These are phyloP conservation scores for Solanum sparsipilum DNA, from an alignment of 257 asterid species.

Conservation along the genomic window DNA sequence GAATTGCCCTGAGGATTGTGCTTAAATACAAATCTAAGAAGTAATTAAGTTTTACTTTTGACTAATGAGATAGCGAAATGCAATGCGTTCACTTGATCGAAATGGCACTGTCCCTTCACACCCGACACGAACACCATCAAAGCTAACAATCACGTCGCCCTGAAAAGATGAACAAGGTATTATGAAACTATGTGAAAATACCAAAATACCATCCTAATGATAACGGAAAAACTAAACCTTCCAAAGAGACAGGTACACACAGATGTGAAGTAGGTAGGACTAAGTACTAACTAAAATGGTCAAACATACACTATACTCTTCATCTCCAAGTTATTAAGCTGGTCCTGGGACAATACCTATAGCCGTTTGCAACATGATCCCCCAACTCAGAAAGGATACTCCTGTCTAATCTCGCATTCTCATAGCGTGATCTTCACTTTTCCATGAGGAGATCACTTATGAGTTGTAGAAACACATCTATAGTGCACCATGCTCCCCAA, in stretches of 20 bases:
- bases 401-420: background rate
- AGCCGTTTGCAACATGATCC: background rate
- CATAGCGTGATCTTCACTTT: background rate
- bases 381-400: background rate
- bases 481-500: background rate
- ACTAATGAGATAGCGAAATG: slow-evolving; percentile 90
- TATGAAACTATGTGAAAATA: background rate
- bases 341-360: background rate
- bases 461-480: background rate
- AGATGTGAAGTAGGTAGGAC: background rate
- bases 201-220: background rate
- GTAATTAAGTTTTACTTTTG: slow-evolving; percentile 41
- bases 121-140: slow-evolving; percentile 76
- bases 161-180: slow-evolving; percentile 18
- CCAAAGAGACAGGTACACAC: background rate
- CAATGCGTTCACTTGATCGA: slow-evolving; percentile 87
- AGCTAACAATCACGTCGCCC: slow-evolving; percentile 96
- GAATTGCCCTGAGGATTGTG: background rate
- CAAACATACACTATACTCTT: background rate
- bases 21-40: background rate
- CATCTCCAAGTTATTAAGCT: background rate
- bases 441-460: background rate
- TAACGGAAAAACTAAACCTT: background rate
- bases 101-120: slow-evolving; percentile 95
- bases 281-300: background rate